A percentile compares a stretch with the other conserved stretches of the same genome.
phyloP scores from a whole-genome alignment of 2,329 filamentous ascomycete genomes.

The Chaetomium sp. region DNA sequence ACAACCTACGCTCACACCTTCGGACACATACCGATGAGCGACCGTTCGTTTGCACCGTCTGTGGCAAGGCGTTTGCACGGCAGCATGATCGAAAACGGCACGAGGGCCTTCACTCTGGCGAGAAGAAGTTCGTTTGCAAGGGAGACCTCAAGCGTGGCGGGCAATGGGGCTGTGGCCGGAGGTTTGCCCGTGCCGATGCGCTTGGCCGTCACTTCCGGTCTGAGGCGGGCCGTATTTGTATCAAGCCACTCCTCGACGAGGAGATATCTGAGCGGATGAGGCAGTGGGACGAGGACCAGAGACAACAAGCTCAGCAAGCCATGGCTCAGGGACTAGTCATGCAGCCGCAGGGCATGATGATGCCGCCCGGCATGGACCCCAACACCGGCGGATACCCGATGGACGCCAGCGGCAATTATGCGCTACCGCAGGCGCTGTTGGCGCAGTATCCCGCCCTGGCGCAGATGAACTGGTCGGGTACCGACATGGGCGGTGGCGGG shows the following conservation, averaged over 20 bases:
- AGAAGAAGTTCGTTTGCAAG: slow-evolving; percentile 98
- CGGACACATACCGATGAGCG: slow-evolving; percentile 97
- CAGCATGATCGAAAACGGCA: slow-evolving; percentile 98
- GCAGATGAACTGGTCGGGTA: slow-evolving; percentile 76
- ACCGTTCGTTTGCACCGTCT: slow-evolving; percentile 95
- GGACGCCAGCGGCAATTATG: slow-evolving; percentile 60
- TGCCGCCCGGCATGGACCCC: slow-evolving; percentile 62
- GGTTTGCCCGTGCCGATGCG: slow-evolving; percentile 94
- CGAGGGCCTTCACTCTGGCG: slow-evolving; percentile 91
- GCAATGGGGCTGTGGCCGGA: slow-evolving; percentile 88
- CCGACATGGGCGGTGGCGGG: slow-evolving; percentile 68
- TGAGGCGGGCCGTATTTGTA: slow-evolving; percentile 92
- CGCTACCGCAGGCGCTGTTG: slow-evolving; percentile 82
- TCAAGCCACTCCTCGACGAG: slow-evolving; percentile 95
- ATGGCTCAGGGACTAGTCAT: slow-evolving; percentile 60
- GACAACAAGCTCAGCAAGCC: slow-evolving; percentile 64
- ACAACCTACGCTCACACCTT: slow-evolving; percentile 92
- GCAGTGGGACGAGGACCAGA: slow-evolving; percentile 70
- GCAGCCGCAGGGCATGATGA: slow-evolving; percentile 61
- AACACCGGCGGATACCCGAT: slow-evolving; percentile 58
- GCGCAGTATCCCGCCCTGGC: slow-evolving; percentile 94
- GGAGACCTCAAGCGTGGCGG: slow-evolving; percentile 82
- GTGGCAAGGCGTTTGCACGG: slow-evolving; percentile 93
- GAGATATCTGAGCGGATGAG: slow-evolving; percentile 83
- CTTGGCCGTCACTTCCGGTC: slow-evolving; percentile 93